Conservation (phyloP, 257 asterid species). For the Lycium ferocissimum region DNA sequence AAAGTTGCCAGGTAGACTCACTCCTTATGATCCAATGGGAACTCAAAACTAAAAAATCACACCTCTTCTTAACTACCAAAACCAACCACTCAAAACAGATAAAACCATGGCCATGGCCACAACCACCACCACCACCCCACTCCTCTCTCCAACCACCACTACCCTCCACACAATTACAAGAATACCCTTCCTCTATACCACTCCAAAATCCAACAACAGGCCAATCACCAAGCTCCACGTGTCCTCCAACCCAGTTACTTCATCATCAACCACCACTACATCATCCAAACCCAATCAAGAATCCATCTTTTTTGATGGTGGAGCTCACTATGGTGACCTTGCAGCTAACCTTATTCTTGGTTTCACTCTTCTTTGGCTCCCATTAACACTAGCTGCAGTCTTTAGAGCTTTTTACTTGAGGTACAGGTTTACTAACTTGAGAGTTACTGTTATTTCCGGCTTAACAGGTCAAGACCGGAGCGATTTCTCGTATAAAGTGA, state of each 20-base stretch:
- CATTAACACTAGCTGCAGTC: constrained; percentile 82
- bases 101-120: constrained; percentile 46
- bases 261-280: constrained; percentile 43
- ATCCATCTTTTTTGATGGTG: constrained; percentile 86
- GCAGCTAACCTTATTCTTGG: constrained; percentile 86
- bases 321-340: constrained; percentile 98
- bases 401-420: constrained; percentile 77
- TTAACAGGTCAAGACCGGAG: constrained; percentile 89
- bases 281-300: constrained; percentile 56
- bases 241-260: constrained; percentile 66
- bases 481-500: constrained; percentile 78
- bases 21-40: constrained; percentile 36
- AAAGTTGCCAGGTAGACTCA: constrained; percentile 47
- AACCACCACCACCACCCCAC: constrained; percentile 42
- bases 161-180: constrained; percentile 37
- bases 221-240: constrained; percentile 68
- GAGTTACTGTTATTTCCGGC: constrained; percentile 94
- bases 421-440: constrained; percentile 78
- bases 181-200: constrained; percentile 37
- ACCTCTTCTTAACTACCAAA: constrained; percentile 27
- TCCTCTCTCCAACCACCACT: constrained; percentile 41
- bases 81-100: constrained; percentile 39
- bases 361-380: constrained; percentile 93
- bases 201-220: constrained; percentile 41
- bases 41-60: constrained; percentile 18